phyloP scores from a whole-genome alignment of 192 early-diverging fungal genomes.

The Cetraspora pellucida region DNA sequence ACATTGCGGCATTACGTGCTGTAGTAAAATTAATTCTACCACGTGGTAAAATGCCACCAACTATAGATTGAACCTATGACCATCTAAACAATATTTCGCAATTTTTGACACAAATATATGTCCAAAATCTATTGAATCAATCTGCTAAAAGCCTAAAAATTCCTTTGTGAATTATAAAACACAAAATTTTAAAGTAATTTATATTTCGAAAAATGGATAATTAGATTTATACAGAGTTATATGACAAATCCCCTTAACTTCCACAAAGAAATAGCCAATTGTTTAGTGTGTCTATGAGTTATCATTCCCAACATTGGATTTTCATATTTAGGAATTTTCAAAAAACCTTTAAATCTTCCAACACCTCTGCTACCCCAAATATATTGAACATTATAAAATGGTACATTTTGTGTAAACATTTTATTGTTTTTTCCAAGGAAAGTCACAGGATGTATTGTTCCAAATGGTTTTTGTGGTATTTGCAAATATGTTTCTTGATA shows the following conservation, averaged over 20 bases:
- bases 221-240: no score
- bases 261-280: background rate
- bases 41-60: no score
- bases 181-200: no score
- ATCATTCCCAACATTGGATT: conserved; percentile 4
- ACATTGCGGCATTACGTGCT: no score
- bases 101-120: no score
- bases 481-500: background rate
- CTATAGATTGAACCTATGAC: no score
- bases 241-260: background rate
- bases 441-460: background rate
- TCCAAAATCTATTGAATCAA: no score
- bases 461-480: background rate
- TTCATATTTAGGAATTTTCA: background rate
- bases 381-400: conserved; percentile 4
- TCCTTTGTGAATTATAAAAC: no score
- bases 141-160: no score
- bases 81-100: no score
- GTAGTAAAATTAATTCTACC: no score
- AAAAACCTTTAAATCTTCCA: background rate
- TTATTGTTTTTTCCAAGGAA: background rate
- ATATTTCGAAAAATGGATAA: no score
- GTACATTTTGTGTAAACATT: background rate
- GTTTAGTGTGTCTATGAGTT: background rate
- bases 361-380: conserved; percentile 10